Evolutionary conservation across 495 filamentous ascomycete genomes (phyloP), one percentile per base, ranked within the genome.

Genomic region (Penicillium atrosanguineum): DNA sequence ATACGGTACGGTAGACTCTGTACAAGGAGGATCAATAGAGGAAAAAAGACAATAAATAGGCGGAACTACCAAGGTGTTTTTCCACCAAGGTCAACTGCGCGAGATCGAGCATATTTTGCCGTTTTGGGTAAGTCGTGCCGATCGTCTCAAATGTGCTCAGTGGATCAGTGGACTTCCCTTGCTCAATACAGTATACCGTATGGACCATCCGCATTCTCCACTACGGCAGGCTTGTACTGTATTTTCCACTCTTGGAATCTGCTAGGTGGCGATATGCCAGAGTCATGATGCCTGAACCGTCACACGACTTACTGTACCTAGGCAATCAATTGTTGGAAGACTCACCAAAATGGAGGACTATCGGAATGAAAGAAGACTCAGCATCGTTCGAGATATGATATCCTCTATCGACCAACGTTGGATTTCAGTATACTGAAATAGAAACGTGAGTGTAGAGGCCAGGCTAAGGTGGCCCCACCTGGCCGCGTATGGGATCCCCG

Each of bases 81-180:
- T 31, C 28, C 28, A 31, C 12, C 31, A 34, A 12, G 31, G 31
- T 23, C 23, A 23, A 23, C 23, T 34, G 52, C 52, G 62, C 25
- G 62, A 44, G 52, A 65, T 58, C 56, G 62, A 67, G 64, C 64
- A 65, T 23, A 60, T 64, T 50, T 44, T 15, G 23, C 23, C 28
- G 28, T 53, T 39, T 45, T 26, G 31, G 46, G 50, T 44, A 16
- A 54, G 53, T 55, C 46, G 47, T 49, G 49, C 37, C 42, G 52
- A 58, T 50, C 39, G 16, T 12, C 48, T 40, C 46, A 57, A 57
- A 52, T 52, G 43, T 41, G 54, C 54, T 29, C 54, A 57, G 48
- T 52, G 53, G 52, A 23, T 34, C 29, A 4, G 0, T 12, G 39
- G n/a, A 21, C 42, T 15, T 16, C 42, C 12, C 23, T 44, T 19